phyloP scores from a whole-genome alignment of 805 yeast genomes.

The Starmerella stigmatis region DNA sequence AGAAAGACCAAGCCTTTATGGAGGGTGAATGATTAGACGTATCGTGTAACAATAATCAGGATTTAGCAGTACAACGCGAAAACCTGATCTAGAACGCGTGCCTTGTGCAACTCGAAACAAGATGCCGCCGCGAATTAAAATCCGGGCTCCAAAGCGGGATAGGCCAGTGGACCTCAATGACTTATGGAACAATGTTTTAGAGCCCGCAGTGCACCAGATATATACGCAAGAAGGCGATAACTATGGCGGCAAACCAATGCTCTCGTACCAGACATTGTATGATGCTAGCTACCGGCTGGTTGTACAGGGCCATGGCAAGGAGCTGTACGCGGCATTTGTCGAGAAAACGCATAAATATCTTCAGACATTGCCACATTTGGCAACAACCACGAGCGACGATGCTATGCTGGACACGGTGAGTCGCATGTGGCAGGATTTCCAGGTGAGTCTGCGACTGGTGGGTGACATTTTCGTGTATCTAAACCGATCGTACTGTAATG shows the following conservation, averaged over 20 bases:
- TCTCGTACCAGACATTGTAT: slow-evolving; percentile 21
- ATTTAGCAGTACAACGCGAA: neutral
- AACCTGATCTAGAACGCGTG: neutral
- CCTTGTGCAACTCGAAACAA: neutral
- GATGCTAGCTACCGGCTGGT: slow-evolving; percentile 23
- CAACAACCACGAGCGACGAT: neutral
- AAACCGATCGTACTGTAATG: slow-evolving; percentile 21
- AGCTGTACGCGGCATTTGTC: slow-evolving; percentile 16
- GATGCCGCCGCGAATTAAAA: slow-evolving; percentile 20
- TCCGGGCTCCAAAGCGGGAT: slow-evolving; percentile 22
- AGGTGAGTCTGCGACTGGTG: slow-evolving; percentile 15
- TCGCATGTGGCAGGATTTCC: slow-evolving; percentile 17
- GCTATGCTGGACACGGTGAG: slow-evolving; percentile 12
- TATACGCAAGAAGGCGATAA: slow-evolving; percentile 5
- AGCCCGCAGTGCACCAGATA: slow-evolving; percentile 23
- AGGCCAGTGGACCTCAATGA: slow-evolving; percentile 17
- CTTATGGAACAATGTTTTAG: slow-evolving; percentile 20
- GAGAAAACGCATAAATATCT: slow-evolving; percentile 15
- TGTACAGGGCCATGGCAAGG: slow-evolving; percentile 22
- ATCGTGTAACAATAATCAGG: neutral
- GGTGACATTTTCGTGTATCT: slow-evolving; percentile 25
- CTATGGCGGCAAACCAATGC: slow-evolving; percentile 3
- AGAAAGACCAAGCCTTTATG: too few relatives aligned
- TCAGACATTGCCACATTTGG: slow-evolving; percentile 4
- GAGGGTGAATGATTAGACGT: neutral